These are phyloP conservation scores for Triticum timopheevii DNA, from an alignment of 176 grass and related monocot genomes.

Conservation along the genomic window DNA sequence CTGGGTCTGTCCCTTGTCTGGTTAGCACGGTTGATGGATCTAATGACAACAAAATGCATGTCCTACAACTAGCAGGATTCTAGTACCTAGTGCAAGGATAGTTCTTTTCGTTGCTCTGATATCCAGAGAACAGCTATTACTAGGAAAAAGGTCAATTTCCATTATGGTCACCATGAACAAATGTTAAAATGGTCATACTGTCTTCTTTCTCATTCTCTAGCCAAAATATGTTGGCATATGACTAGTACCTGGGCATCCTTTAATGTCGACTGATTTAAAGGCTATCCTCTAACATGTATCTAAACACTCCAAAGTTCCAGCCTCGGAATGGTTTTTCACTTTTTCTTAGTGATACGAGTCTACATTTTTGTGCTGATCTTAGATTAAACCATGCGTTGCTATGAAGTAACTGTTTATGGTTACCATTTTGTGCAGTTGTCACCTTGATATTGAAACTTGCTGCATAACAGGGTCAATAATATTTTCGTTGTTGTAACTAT, in stretches of 20 bases:
- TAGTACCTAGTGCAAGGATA: slow-evolving; percentile 10
- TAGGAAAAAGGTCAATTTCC: neutral
- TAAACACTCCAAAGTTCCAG: slow-evolving; percentile 1
- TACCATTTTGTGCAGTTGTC: slow-evolving; percentile 14
- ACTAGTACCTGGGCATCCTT: neutral
- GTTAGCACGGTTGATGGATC: slow-evolving; percentile 16
- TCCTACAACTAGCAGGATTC: slow-evolving; percentile 21
- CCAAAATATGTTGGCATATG: neutral
- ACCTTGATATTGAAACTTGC: neutral
- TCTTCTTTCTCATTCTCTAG: neutral
- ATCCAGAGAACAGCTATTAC: neutral
- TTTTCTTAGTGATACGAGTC: neutral
- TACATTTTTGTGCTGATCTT: neutral
- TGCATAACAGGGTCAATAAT: neutral
- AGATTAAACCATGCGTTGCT: neutral
- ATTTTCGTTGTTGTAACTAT: neutral
- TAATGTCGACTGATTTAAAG: neutral
- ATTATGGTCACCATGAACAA: neutral
- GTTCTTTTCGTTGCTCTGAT: slow-evolving; percentile 14
- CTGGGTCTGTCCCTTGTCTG: slow-evolving; percentile 10
- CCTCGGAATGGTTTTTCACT: neutral
- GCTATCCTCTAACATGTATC: neutral
- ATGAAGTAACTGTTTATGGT: slow-evolving; percentile 2
- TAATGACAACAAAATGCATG: slow-evolving; percentile 15
- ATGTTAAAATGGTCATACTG: slow-evolving; percentile 5